A percentile compares a stretch with the other conserved stretches of the same genome.
Conservation (phyloP, 495 filamentous ascomycete species). For the Tuber borchii region DNA sequence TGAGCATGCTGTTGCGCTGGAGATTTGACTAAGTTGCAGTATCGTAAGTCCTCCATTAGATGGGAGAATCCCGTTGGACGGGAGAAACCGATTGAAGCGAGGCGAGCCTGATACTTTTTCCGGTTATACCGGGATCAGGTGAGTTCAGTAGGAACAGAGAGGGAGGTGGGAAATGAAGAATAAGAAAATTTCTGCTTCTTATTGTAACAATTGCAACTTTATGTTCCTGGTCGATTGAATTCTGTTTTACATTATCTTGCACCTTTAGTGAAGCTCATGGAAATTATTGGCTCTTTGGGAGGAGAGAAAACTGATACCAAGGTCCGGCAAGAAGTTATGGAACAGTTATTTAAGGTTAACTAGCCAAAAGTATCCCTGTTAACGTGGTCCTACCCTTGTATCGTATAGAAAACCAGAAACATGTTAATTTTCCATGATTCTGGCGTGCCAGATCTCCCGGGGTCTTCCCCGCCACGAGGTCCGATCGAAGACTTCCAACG, state of each 20-base stretch:
- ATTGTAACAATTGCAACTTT: not conserved
- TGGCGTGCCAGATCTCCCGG: not conserved
- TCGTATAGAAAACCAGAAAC: not conserved
- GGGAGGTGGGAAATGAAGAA: not conserved
- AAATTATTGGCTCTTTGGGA: constrained; percentile 1
- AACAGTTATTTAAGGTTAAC: no score
- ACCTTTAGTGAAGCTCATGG: not conserved
- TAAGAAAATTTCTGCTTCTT: not conserved
- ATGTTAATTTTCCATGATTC: not conserved
- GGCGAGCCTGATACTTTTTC: not conserved
- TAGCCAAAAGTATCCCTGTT: no score
- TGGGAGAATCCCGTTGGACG: not conserved
- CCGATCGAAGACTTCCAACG: not conserved
- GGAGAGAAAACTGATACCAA: not conserved
- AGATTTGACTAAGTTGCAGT: not conserved
- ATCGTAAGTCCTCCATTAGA: not conserved
- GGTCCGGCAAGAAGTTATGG: no score
- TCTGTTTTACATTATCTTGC: not conserved
- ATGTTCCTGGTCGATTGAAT: not conserved
- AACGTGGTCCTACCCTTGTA: no score
- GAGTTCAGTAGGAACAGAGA: not conserved
- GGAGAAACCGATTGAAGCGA: not conserved
- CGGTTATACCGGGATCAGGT: not conserved
- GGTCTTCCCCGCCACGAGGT: not conserved
- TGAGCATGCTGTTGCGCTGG: not conserved